Conservation (phyloP, 805 yeast genomes). For the Teunomyces panamensis region DNA sequence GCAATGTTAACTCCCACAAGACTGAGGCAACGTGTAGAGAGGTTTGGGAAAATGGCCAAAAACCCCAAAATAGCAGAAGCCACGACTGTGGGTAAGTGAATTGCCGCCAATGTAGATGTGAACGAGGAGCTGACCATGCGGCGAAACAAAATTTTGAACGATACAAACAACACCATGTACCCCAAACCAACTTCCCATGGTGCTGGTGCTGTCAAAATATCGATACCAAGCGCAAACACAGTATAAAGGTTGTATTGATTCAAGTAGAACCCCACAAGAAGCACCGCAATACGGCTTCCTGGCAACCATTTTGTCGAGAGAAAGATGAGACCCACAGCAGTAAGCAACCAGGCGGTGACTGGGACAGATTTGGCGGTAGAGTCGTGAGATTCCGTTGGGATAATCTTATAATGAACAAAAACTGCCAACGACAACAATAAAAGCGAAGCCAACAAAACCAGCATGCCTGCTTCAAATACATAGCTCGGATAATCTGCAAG, state of each 20-base stretch:
- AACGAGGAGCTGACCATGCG: constrained; percentile 8
- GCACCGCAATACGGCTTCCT: constrained; percentile 21
- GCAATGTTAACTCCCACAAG: constrained; percentile 25
- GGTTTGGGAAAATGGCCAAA: constrained; percentile 2
- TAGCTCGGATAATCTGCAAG: constrained; percentile 13
- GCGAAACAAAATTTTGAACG: constrained; percentile 12
- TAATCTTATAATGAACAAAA: constrained; percentile 12
- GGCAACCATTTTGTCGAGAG: constrained; percentile 23
- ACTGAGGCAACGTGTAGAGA: constrained; percentile 6
- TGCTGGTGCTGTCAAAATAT: constrained; percentile 15
- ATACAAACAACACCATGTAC: constrained; percentile 15
- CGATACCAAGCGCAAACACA: constrained; percentile 24
- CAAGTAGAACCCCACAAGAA: constrained; percentile 28
- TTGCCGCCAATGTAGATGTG: constrained; percentile 5
- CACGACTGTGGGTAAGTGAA: background rate
- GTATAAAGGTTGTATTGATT: constrained; percentile 30
- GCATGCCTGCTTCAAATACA: constrained; percentile 10
- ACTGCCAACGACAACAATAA: constrained; percentile 17
- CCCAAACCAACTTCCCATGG: constrained; percentile 13
- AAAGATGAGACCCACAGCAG: constrained; percentile 19
- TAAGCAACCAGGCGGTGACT: constrained; percentile 13
- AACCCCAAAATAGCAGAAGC: background rate
- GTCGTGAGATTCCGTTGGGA: constrained; percentile 4
- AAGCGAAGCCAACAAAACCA: constrained; percentile 21
- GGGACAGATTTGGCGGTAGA: background rate